A percentile compares a stretch with the other conserved stretches of the same genome.
Conservation (phyloP, 2,329 filamentous ascomycete genomes). For the Claviceps arundinis region DNA sequence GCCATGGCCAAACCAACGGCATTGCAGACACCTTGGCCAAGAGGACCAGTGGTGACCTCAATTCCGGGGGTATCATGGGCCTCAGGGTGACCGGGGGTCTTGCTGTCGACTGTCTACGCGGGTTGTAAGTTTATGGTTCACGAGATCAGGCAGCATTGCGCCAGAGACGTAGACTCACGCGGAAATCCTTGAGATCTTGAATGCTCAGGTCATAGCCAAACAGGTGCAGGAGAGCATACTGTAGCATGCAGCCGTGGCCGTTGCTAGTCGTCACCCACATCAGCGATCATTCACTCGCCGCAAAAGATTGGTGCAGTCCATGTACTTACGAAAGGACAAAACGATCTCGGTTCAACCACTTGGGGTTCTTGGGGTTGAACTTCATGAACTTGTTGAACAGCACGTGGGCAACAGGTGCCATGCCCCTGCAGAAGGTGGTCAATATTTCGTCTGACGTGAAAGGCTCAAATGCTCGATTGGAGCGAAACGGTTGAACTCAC, state of each 20-base stretch:
- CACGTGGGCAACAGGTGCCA: conserved; percentile 93
- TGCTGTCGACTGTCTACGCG: conserved; percentile 44
- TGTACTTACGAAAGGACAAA: conserved; percentile 92
- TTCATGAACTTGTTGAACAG: conserved; percentile 98
- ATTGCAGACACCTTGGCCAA: conserved; percentile 94
- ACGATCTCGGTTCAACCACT: conserved; percentile 94
- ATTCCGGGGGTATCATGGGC: conserved; percentile 91
- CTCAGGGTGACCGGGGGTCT: conserved; percentile 93
- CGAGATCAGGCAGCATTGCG: background rate
- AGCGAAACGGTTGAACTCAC: conserved; percentile 31
- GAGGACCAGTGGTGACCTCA: conserved; percentile 95
- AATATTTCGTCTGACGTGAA: background rate
- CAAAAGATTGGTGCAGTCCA: background rate
- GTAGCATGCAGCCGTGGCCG: conserved; percentile 98
- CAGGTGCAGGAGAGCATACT: conserved; percentile 94
- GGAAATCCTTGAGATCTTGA: conserved; percentile 92
- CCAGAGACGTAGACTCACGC: conserved; percentile 46
- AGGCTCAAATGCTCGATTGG: background rate
- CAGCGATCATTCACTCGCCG: background rate
- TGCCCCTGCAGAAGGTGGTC: conserved; percentile 40
- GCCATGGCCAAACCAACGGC: conserved; percentile 96
- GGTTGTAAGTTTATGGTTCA: background rate
- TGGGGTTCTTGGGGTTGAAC: conserved; percentile 98
- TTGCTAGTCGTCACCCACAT: conserved; percentile 45
- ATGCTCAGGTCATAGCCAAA: conserved; percentile 80